Percentiles rank a stretch among this genome's conserved stretches.
phyloP scores from a whole-genome alignment of 257 asterid species.

The Solanum tarapatanum region DNA sequence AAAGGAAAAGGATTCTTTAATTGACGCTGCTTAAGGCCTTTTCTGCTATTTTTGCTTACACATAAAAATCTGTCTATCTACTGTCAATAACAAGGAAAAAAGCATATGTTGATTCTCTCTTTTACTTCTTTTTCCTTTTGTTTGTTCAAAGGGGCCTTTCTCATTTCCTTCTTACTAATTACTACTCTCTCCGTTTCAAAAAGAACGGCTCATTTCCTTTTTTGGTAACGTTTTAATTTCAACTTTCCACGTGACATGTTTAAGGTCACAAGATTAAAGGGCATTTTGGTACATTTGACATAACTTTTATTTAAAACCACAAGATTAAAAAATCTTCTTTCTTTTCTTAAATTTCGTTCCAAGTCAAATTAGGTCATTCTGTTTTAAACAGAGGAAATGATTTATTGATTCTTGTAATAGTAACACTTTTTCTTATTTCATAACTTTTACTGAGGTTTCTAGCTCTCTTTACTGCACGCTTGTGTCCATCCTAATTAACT shows the following conservation, averaged over 20 bases:
- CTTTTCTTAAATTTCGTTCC: too few relatives aligned
- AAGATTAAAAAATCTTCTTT: too few relatives aligned
- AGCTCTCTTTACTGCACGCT: neutral
- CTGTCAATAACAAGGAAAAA: neutral
- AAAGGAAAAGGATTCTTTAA: neutral
- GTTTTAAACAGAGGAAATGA: neutral
- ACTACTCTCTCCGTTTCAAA: neutral
- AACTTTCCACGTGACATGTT: too few relatives aligned
- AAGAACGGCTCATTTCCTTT: too few relatives aligned
- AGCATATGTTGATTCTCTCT: neutral
- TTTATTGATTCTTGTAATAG: neutral
- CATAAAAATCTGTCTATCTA: neutral
- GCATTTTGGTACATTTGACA: too few relatives aligned
- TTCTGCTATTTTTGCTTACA: neutral
- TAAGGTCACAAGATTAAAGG: too few relatives aligned
- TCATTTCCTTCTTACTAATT: neutral
- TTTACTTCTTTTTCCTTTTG: neutral
- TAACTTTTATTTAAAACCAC: too few relatives aligned
- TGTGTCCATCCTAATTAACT: neutral
- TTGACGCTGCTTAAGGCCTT: neutral
- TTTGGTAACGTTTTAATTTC: too few relatives aligned
- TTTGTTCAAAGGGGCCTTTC: neutral
- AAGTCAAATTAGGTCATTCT: too few relatives aligned
- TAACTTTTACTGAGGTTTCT: neutral
- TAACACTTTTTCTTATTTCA: neutral